These are phyloP conservation scores for Globisporangium uncinulatum DNA, from an alignment of 352 stramenopile species.

Conservation along the genomic window DNA sequence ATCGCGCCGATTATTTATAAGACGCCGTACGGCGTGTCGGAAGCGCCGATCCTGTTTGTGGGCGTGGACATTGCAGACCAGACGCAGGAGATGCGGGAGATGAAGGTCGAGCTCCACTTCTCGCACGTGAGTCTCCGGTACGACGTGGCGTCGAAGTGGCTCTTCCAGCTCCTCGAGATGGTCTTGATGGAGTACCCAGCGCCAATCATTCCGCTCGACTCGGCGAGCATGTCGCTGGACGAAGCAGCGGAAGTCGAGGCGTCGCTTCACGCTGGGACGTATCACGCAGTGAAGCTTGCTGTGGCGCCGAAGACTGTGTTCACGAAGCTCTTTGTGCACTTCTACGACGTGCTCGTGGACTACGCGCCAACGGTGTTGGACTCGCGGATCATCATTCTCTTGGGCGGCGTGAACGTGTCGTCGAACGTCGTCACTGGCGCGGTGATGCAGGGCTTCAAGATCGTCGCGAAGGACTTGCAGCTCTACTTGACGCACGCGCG, in stretches of 20 bases:
- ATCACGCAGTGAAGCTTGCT: constrained; percentile 60
- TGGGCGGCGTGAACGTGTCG: constrained; percentile 70
- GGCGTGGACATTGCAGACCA: constrained; percentile 75
- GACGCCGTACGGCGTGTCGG: constrained; percentile 69
- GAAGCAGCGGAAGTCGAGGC: constrained; percentile 44
- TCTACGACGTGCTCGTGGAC: constrained; percentile 78
- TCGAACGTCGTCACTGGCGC: constrained; percentile 84
- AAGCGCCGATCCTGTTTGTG: constrained; percentile 73
- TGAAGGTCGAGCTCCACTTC: constrained; percentile 83
- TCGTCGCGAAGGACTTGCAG: constrained; percentile 61
- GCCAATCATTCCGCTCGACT: constrained; percentile 82
- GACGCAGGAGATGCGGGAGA: constrained; percentile 85
- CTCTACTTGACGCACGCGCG: constrained; percentile 64
- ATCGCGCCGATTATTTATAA: constrained; percentile 73
- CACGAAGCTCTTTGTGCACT: constrained; percentile 85
- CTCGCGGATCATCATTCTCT: constrained; percentile 68
- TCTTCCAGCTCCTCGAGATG: constrained; percentile 71
- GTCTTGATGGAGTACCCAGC: constrained; percentile 76
- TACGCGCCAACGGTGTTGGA: constrained; percentile 59
- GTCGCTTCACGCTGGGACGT: constrained; percentile 21
- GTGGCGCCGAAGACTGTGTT: constrained; percentile 77
- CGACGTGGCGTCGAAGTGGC: constrained; percentile 76
- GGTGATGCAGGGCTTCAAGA: constrained; percentile 86
- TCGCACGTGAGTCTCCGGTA: constrained; percentile 82
- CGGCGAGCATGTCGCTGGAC: constrained; percentile 47